Percentiles rank a stretch among this genome's conserved stretches.
These are phyloP conservation scores for Beta lomatogona DNA, from an alignment of 179 eudicot species.

Conservation along the genomic window DNA sequence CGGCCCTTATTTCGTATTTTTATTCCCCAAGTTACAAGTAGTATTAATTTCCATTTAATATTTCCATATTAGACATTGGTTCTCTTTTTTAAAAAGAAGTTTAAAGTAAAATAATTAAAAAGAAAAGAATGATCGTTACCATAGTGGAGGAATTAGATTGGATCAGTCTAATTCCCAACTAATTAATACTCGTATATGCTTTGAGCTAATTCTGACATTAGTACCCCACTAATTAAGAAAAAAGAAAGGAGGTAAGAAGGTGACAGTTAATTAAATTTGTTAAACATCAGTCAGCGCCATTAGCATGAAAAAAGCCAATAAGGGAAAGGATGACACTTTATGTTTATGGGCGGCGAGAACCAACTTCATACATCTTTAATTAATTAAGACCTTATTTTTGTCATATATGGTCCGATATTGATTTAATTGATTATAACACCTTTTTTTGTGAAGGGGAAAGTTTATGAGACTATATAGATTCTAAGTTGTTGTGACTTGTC, in stretches of 20 bases:
- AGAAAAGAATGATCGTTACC: conserved; percentile 2
- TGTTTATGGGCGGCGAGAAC: neutral
- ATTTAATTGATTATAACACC: no score
- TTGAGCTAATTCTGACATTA: conserved; percentile 22
- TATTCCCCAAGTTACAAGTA: no score
- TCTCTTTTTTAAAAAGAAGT: neutral
- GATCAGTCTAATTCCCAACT: neutral
- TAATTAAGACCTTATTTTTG: no score
- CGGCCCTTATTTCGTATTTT: no score
- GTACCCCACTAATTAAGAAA: neutral
- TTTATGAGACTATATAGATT: no score
- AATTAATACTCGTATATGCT: no score
- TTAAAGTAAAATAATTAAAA: neutral
- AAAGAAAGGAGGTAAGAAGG: neutral
- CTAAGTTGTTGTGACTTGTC: no score
- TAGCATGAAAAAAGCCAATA: conserved; percentile 9
- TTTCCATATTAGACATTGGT: neutral
- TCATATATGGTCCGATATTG: no score
- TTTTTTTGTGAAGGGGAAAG: no score
- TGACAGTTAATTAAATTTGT: conserved; percentile 17
- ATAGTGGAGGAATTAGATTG: conserved; percentile 1
- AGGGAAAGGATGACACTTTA: neutral
- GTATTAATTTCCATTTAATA: neutral
- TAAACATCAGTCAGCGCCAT: conserved; percentile 26
- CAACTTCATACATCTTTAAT: no score